phyloP scores from a whole-genome alignment of 495 filamentous ascomycete species.

The Penicillium simplicissimum region DNA sequence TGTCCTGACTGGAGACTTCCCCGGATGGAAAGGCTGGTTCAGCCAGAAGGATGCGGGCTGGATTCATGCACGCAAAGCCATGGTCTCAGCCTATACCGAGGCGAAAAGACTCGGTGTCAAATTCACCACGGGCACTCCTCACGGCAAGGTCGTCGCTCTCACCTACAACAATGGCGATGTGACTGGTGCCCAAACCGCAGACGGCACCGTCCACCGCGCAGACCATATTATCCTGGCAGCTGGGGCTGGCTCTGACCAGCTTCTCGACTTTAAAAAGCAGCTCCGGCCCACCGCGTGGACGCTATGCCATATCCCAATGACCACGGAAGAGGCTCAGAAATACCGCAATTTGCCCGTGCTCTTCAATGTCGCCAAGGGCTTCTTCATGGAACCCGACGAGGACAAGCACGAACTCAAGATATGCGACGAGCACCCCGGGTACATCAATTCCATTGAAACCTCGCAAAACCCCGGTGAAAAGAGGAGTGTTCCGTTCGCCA shows the following conservation, averaged over 20 bases:
- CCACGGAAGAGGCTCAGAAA: conserved; percentile 38
- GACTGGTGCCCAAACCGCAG: conserved; percentile 37
- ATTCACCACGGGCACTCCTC: conserved; percentile 41
- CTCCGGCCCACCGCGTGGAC: conserved; percentile 57
- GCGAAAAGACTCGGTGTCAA: conserved; percentile 45
- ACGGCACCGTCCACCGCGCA: conserved; percentile 36
- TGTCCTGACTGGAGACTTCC: conserved; percentile 51
- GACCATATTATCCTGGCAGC: conserved; percentile 47
- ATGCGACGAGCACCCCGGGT: conserved; percentile 58
- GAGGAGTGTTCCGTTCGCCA: conserved; percentile 47
- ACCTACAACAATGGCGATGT: conserved; percentile 37
- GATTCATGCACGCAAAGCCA: conserved; percentile 51
- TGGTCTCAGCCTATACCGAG: conserved; percentile 45
- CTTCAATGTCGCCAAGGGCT: conserved; percentile 53
- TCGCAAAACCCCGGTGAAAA: conserved; percentile 21
- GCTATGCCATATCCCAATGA: conserved; percentile 51
- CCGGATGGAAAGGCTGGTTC: conserved; percentile 51
- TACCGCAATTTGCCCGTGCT: conserved; percentile 52
- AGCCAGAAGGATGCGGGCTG: conserved; percentile 48
- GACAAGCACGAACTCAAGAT: conserved; percentile 55
- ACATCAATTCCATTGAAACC: conserved; percentile 45
- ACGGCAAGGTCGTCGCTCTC: conserved; percentile 41
- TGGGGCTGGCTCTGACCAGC: conserved; percentile 46
- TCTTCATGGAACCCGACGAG: conserved; percentile 58
- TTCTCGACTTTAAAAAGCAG: conserved; percentile 55